Base-by-base conservation (phyloP, 768 basidiomycete genomes). In the Mycena crocata region DNA sequence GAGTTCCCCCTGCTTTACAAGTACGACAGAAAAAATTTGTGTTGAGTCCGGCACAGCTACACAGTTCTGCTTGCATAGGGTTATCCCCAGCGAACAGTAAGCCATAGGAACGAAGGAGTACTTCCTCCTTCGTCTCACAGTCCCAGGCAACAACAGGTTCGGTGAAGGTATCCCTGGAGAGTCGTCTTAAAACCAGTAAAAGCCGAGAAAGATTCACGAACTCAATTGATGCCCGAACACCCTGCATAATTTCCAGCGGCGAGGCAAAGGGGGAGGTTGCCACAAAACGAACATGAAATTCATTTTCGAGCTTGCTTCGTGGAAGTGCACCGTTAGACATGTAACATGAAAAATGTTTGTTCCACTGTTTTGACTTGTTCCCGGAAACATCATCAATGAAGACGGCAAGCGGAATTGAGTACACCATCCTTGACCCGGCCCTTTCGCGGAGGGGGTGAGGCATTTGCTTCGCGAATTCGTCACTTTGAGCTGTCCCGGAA, bases 1-100 rank as follows among this genome's bases (percentile, higher is more conserved):
- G 42, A 0, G 69, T 76, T 1, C 80, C 75, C 0, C 80, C 74
- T 2, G 75, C 76, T 9, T 77, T 59, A 45, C 81, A 82, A 3
- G 67, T 74, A 1, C 67, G 70, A 26, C 81, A 82, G 34, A 80
- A 72, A 42, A 67, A 74, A 17, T 81, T 82, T 12, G 74, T 73
- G 15, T 59, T 71, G 0, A 80, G 51, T 0, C 80, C 77, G 6
- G 67, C 71, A 10, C 80, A 79, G 26, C 76, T 77, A 46, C 77
- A 81, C 3, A 75, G 69, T 37, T 81, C 77, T 0, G 79, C 74
- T 24, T 80, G 81, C 81, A 81, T 80, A 0, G 76, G 80, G 30
- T 81, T 82, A 60, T 82, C 74, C 2, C 77, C 71, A 0, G 69
- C 50, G 12, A 77, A 39, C 3, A 80, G 62, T 0, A 79, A 56